Evolutionary conservation across 2,329 filamentous ascomycete species (phyloP).

Genomic region (Colletotrichum euphorbiae): DNA sequence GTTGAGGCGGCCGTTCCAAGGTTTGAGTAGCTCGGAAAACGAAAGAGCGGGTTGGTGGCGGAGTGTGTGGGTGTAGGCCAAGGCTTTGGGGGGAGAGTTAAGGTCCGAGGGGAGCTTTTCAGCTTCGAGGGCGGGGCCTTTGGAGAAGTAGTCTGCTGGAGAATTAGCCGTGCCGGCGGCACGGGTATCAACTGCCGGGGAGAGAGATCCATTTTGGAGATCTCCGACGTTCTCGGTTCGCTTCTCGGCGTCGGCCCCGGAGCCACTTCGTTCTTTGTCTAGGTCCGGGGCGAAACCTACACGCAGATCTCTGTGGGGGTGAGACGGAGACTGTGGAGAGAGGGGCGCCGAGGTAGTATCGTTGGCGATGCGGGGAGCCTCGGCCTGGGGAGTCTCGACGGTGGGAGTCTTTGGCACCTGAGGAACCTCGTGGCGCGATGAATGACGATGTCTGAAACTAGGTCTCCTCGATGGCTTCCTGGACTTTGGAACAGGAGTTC

Average conservation of each 20-base stretch:
- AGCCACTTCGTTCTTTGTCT: not conserved
- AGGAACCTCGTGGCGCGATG: conserved; percentile 48
- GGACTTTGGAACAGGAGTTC: conserved; percentile 69
- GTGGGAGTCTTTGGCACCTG: not conserved
- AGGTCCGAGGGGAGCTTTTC: conserved; percentile 54
- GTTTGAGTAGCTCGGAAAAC: conserved; percentile 78
- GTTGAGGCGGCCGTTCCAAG: conserved; percentile 82
- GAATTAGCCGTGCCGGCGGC: conserved; percentile 36
- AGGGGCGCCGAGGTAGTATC: not conserved
- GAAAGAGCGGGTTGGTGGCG: conserved; percentile 75
- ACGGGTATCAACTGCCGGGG: not conserved
- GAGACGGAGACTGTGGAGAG: conserved; percentile 9
- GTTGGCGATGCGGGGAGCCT: no score
- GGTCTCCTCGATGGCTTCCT: conserved; percentile 55
- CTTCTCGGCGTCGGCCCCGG: conserved; percentile 7
- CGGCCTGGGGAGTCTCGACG: not conserved
- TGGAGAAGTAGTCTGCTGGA: conserved; percentile 44
- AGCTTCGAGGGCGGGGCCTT: conserved; percentile 52
- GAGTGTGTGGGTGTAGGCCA: conserved; percentile 76
- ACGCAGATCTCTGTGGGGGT: conserved; percentile 46
- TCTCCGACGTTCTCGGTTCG: not conserved
- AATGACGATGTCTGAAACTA: conserved; percentile 60
- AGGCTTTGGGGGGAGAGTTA: conserved; percentile 46
- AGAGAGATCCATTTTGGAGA: no score
- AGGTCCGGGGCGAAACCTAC: conserved; percentile 48